Base-by-base conservation (phyloP, 1,139 yeast genomes). In the Blastobotrys persicus region DNA sequence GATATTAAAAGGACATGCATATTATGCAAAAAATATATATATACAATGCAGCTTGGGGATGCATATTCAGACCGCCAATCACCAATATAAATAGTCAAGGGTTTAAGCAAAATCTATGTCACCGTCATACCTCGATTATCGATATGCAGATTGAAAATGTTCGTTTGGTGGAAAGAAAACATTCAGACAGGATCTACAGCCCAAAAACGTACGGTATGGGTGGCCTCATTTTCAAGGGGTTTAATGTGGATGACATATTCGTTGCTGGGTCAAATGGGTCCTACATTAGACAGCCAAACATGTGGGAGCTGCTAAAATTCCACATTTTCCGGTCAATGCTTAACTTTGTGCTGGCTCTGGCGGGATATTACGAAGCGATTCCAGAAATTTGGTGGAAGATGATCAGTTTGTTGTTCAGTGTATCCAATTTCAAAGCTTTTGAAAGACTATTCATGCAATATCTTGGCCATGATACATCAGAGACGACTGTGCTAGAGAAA, bases 201-300 rank as follows among this genome's bases (percentile, higher is more conserved):
- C 63, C 63, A 4, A 59, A 53, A 42, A 55, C 60, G 12, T 62
- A 51, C 45, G 65, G 65, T 4, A 33, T 59, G 23, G 51, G 50
- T n/a, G 62, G 62, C 2, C 40, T 54, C 7, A 50, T 45, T 16
- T 50, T 53, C 44, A 55, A 54, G 38, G 63, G 65, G 7, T 60
- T 63, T 34, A 53, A 58, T 31, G 49, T 60, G 6, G 64, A 62
- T 32, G 28, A 52, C 19, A 50, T 63, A 39, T 51, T 62, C 31
- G 51, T 60, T 0, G 58, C 67, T 1, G 67, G 67, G 2, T 50
- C 65, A 1, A 63, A 60, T 37, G 46, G 51, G 1, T 47, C 52
- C 16, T 50, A 46, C 31, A 40, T 58, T 31, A 19, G 33, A 11
- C 23, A 31, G n/a, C 42, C n/a, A 20, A 51, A 45, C 19, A 59